Percentiles rank a stretch among this genome's conserved stretches.
Conservation (phyloP, 208 protist genomes). For the Crithidia expoeki region DNA sequence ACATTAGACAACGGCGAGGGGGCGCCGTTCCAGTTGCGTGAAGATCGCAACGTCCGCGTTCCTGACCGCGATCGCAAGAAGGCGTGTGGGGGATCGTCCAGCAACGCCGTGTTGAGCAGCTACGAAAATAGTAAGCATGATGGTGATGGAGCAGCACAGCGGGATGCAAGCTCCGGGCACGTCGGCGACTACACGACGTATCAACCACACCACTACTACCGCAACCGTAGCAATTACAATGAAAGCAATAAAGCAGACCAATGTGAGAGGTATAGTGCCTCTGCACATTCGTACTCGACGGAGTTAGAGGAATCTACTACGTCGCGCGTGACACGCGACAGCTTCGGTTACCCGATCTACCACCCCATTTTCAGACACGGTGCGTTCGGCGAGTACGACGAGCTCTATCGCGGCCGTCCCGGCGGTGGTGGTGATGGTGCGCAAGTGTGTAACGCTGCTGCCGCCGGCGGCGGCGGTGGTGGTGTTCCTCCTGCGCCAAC, state of each 20-base stretch:
- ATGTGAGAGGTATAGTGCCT: neutral
- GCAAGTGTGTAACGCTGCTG: neutral
- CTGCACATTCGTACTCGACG: neutral
- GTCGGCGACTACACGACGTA: neutral
- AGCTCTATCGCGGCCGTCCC: neutral
- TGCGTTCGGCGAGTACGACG: constrained; percentile 9
- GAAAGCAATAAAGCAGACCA: neutral
- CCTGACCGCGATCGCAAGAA: neutral
- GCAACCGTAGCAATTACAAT: neutral
- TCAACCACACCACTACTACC: neutral
- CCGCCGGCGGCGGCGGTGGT: constrained; percentile 2
- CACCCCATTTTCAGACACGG: constrained; percentile 27
- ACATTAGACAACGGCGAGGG: constrained; percentile 8
- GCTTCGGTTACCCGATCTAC: constrained; percentile 29
- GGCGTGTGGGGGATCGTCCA: neutral
- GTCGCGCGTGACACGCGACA: constrained; percentile 28
- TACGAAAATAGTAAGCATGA: neutral
- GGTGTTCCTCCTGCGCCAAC: neutral
- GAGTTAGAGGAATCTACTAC: neutral
- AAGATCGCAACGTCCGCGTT: neutral
- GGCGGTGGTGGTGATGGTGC: neutral
- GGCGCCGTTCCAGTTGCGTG: neutral
- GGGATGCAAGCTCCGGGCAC: neutral
- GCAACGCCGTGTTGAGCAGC: neutral
- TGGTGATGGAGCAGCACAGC: neutral